Evolutionary conservation across 768 basidiomycete species (phyloP).

Genomic region (Termitomyces sp.): DNA sequence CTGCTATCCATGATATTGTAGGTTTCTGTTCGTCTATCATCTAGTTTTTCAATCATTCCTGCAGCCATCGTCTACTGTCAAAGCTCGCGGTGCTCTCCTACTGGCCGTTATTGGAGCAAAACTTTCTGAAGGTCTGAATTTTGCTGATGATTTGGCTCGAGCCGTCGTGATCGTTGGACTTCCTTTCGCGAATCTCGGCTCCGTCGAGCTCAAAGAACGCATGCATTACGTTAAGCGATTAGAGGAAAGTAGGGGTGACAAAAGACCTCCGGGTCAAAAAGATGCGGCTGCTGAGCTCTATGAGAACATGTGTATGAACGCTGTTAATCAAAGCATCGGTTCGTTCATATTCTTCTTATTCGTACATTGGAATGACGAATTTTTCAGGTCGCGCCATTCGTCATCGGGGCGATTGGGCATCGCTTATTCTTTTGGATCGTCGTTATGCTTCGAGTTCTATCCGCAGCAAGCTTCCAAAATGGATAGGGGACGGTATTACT

Average conservation of each 20-base stretch:
- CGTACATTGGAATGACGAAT: not conserved
- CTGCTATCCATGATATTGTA: conserved; percentile 29
- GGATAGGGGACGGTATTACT: conserved; percentile 68
- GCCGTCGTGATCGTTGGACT: conserved; percentile 85
- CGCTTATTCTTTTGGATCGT: conserved; percentile 79
- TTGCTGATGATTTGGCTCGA: conserved; percentile 76
- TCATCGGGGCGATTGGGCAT: conserved; percentile 88
- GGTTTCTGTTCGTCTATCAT: not conserved
- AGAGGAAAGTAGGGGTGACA: conserved; percentile 37
- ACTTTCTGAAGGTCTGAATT: conserved; percentile 87
- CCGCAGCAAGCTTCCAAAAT: conserved; percentile 77
- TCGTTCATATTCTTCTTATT: conserved; percentile 16
- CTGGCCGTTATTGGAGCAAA: conserved; percentile 97
- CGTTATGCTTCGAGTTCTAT: conserved; percentile 72
- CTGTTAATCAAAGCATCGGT: conserved; percentile 98
- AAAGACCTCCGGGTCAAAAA: conserved; percentile 31
- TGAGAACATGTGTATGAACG: conserved; percentile 88
- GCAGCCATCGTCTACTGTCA: conserved; percentile 16
- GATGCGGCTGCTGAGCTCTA: conserved; percentile 82
- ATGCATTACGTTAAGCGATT: conserved; percentile 79
- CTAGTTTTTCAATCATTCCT: not conserved
- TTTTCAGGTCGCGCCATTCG: conserved; percentile 83
- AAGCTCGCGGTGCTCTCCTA: conserved; percentile 65
- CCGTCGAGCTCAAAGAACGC: conserved; percentile 84
- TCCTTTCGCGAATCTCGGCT: conserved; percentile 90